Percentiles rank a stretch among this genome's conserved stretches.
Evolutionary conservation across 345 rosid species (phyloP).

Genomic region (Lepidium aucheri): DNA sequence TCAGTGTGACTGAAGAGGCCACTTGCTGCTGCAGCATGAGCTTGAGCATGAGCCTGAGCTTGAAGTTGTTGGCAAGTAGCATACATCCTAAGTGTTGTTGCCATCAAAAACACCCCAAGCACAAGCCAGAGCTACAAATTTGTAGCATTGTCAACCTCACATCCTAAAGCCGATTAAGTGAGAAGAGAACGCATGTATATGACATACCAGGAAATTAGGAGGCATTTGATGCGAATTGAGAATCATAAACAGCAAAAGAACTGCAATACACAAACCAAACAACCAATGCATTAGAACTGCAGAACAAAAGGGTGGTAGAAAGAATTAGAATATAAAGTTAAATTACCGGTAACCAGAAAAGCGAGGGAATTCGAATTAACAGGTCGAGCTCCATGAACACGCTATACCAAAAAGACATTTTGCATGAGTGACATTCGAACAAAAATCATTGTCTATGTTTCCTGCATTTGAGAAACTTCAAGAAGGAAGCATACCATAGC

Average conservation of each 20-base stretch:
- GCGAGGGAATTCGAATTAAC: constrained; percentile 81
- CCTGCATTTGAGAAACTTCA: neutral
- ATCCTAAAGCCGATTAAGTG: neutral
- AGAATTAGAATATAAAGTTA: neutral
- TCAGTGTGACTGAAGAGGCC: constrained; percentile 86
- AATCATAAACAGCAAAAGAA: constrained; percentile 88
- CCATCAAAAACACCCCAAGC: constrained; percentile 82
- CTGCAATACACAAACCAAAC: constrained; percentile 31
- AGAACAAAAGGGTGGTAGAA: neutral
- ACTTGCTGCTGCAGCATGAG: constrained; percentile 82
- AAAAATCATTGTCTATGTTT: neutral
- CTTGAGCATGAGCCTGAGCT: constrained; percentile 89
- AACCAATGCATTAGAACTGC: neutral
- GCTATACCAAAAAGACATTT: constrained; percentile 31
- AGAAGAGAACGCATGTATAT: neutral
- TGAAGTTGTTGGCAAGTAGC: constrained; percentile 94
- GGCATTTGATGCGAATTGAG: constrained; percentile 91
- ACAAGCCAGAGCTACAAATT: constrained; percentile 82
- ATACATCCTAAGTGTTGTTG: constrained; percentile 84
- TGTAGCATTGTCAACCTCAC: neutral
- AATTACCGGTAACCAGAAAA: constrained; percentile 83
- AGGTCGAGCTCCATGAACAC: constrained; percentile 73
- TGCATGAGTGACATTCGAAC: neutral
- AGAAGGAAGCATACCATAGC: constrained; percentile 43
- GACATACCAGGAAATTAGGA: constrained; percentile 80